Base-by-base conservation (phyloP, 495 filamentous ascomycete species). In the Penicillium coprophilum region DNA sequence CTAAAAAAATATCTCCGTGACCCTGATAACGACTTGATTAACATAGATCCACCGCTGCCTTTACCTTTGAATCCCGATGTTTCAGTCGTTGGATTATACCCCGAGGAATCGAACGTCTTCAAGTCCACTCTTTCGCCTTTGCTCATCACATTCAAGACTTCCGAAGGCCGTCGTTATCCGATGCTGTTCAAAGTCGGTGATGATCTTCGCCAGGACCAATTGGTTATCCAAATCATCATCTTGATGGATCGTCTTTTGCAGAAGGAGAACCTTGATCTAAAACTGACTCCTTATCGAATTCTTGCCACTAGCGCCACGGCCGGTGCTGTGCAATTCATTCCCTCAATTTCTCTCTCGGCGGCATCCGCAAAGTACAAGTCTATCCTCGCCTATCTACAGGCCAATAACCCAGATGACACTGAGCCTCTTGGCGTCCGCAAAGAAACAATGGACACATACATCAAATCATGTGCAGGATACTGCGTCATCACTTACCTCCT, bases 401-500 rank as follows among this genome's bases (percentile, higher is more conserved):
- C 84, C 57, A 90, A 97, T 71, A 96, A 96, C 66, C 94, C 95
- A 1, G 93, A 97, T 68, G 84, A 87, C 12, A 80, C 78, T 23
- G 87, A 87, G 8, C 89, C 91, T 0, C 80, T 95, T 0, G 92
- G 95, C 4, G 87, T 99, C 21, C 87, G 92, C 46, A 91, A 92
- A 63, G 92, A 96, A 50, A 86, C 91, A 0, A 89, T 97, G 80
- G 94, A 99, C 59, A 96, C 88, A 12, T 99, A 95, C 68, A 83
- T 97, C 69, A 96, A 92, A 66, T 95, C 90, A 17, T 96, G 94
- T 65, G 94, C 94, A 2, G 94, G 94, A 23, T 99, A 99, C 73
- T 97, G 95, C 69, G 94, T 99, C 19, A 97, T 99, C 66, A 99
- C 94, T 0, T 99, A 97, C 72, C 86, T 99, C 34, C 85, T 99